Percentiles rank a stretch among this genome's conserved stretches.
Evolutionary conservation across 2,329 filamentous ascomycete genomes (phyloP).

Genomic region (Cladophialophora exuberans): DNA sequence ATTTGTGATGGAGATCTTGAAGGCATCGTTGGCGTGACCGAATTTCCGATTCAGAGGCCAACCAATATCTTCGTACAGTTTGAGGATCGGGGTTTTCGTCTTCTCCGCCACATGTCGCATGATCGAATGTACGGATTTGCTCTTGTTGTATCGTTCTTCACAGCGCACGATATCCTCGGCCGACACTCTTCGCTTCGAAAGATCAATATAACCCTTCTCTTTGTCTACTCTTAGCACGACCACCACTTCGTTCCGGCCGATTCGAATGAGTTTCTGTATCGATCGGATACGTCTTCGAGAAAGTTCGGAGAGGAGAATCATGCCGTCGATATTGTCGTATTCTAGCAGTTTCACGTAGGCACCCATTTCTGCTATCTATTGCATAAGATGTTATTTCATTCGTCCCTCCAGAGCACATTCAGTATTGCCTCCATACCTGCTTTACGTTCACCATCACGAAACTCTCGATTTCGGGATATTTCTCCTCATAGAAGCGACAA

Average conservation of each 20-base stretch:
- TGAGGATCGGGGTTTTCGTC: slow-evolving; percentile 90
- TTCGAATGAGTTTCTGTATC: slow-evolving; percentile 98
- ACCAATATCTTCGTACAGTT: slow-evolving; percentile 88
- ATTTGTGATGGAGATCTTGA: slow-evolving; percentile 99
- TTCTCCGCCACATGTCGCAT: slow-evolving; percentile 99
- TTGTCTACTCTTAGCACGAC: slow-evolving; percentile 99
- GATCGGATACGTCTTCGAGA: slow-evolving; percentile 96
- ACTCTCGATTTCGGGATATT: slow-evolving; percentile 97
- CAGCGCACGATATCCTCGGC: slow-evolving; percentile 98
- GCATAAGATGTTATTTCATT: slow-evolving; percentile 11
- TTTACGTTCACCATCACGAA: slow-evolving; percentile 99
- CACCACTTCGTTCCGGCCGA: slow-evolving; percentile 97
- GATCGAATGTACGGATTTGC: slow-evolving; percentile 98
- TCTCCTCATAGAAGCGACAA: slow-evolving; percentile 97
- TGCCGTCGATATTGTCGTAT: slow-evolving; percentile 99
- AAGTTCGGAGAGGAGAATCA: slow-evolving; percentile 97
- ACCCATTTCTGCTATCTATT: slow-evolving; percentile 97
- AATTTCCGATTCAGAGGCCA: slow-evolving; percentile 99
- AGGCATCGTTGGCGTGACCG: slow-evolving; percentile 94
- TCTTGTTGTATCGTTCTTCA: slow-evolving; percentile 99
- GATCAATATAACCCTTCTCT: slow-evolving; percentile 99
- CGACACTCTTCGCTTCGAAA: slow-evolving; percentile 96
- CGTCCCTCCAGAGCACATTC: neutral
- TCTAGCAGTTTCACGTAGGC: slow-evolving; percentile 99
- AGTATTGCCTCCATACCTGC: slow-evolving; percentile 64